A percentile compares a stretch with the other conserved stretches of the same genome.
phyloP scores from a whole-genome alignment of 2,329 filamentous ascomycete species.

The Xylariomycetidae sp. region DNA sequence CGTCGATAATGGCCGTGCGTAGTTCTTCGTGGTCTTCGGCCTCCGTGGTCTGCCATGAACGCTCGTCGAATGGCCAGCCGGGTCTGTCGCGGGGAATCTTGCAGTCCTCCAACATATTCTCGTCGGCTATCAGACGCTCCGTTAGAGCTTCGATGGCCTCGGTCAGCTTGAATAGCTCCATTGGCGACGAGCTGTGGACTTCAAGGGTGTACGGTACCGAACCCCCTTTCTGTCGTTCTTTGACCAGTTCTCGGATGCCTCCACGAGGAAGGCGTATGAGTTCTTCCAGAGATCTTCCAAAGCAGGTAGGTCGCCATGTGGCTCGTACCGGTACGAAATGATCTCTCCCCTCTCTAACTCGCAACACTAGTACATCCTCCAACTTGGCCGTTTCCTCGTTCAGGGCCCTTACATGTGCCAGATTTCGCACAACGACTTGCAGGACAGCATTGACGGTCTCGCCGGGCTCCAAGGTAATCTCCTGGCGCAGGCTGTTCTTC shows the following conservation, averaged over 20 bases:
- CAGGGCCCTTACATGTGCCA: constrained; percentile 61
- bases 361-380: constrained; percentile 84
- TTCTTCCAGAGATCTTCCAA: constrained; percentile 83
- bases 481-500: constrained; percentile 32
- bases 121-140: constrained; percentile 55
- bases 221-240: constrained; percentile 27
- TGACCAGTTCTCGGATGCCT: constrained; percentile 58
- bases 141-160: constrained; percentile 63
- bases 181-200: constrained; percentile 74
- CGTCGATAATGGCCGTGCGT: constrained; percentile 47
- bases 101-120: constrained; percentile 55
- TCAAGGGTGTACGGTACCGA: constrained; percentile 52
- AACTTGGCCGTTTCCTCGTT: constrained; percentile 64
- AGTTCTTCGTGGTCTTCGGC: constrained; percentile 22
- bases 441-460: constrained; percentile 72
- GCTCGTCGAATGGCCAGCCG: constrained; percentile 55
- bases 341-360: constrained; percentile 78
- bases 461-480: constrained; percentile 74
- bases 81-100: constrained; percentile 45
- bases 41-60: constrained; percentile 20
- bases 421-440: constrained; percentile 59
- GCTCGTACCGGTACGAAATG: constrained; percentile 84
- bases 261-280: constrained; percentile 79
- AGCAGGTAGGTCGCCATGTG: constrained; percentile 74
- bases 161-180: constrained; percentile 85